Evolutionary conservation across 1,284 basidiomycete genomes (phyloP).

Genomic region (Ustanciosporium gigantosporum): DNA sequence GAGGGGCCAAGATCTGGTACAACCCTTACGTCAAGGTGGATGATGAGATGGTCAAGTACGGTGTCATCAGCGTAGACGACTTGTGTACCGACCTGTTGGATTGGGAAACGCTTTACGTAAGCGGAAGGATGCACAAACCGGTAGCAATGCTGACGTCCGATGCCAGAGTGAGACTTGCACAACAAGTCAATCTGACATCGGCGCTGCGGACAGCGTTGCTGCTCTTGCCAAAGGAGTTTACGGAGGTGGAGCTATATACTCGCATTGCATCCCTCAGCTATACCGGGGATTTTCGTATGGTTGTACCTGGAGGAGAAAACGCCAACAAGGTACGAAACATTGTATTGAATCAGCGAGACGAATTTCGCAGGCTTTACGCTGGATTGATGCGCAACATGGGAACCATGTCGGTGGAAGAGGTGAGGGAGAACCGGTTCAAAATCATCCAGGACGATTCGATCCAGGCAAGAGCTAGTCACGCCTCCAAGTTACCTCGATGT

Average conservation of each 20-base stretch:
- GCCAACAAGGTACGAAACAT: conserved; percentile 84
- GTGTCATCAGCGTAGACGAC: conserved; percentile 88
- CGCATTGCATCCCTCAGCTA: conserved; percentile 86
- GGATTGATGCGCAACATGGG: conserved; percentile 61
- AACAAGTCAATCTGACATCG: conserved; percentile 88
- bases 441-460: conserved; percentile 45
- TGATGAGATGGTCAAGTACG: conserved; percentile 88
- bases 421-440: conserved; percentile 26
- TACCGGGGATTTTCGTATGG: conserved; percentile 83
- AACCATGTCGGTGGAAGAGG: conserved; percentile 44
- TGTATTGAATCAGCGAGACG: conserved; percentile 71
- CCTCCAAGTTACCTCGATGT: conserved; percentile 38
- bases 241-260: conserved; percentile 81
- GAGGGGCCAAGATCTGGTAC: conserved; percentile 85
- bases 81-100: conserved; percentile 86
- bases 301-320: conserved; percentile 86
- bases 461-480: conserved; percentile 33
- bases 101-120: conserved; percentile 91
- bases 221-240: conserved; percentile 68
- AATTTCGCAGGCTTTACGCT: conserved; percentile 86
- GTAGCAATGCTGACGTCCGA: conserved; percentile 65
- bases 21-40: conserved; percentile 53
- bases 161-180: conserved; percentile 82
- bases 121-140: conserved; percentile 96
- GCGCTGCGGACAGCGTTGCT: conserved; percentile 80